Evolutionary conservation across 768 basidiomycete species (phyloP).

Genomic region (Melanogaster broomeanus): DNA sequence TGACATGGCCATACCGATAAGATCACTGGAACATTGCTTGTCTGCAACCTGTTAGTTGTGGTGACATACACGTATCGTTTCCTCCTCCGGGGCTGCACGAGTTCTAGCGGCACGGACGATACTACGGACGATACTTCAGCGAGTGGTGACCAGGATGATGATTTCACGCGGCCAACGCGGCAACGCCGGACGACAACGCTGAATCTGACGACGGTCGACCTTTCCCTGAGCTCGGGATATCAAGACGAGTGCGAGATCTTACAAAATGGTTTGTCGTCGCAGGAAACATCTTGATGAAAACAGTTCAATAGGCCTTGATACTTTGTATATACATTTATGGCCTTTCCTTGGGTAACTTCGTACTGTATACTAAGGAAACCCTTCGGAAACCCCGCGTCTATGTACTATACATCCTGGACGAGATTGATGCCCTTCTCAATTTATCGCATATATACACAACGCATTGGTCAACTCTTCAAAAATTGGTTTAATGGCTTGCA

Average conservation of each 20-base stretch:
- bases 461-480: constrained; percentile 97
- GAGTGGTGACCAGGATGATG: constrained; percentile 14
- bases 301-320: too few species aligned
- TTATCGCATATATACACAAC: constrained; percentile 94
- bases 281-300: too few species aligned
- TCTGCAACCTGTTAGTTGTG: too few species aligned
- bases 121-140: background rate
- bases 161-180: too few species aligned
- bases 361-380: too few species aligned
- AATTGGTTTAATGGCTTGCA: constrained; percentile 97
- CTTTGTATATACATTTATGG: too few species aligned
- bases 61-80: too few species aligned
- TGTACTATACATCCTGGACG: constrained; percentile 99
- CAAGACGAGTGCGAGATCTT: too few species aligned
- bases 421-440: constrained; percentile 97
- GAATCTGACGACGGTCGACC: constrained; percentile 12
- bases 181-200: too few species aligned
- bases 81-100: background rate
- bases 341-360: too few species aligned
- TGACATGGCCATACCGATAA: constrained; percentile 9
- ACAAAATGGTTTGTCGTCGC: too few species aligned
- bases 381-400: constrained; percentile 94
- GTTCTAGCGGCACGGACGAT: background rate
- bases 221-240: background rate
- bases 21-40: too few species aligned